phyloP scores from a whole-genome alignment of 331 rosid genomes.

The Rhamnella rubrinervis region DNA sequence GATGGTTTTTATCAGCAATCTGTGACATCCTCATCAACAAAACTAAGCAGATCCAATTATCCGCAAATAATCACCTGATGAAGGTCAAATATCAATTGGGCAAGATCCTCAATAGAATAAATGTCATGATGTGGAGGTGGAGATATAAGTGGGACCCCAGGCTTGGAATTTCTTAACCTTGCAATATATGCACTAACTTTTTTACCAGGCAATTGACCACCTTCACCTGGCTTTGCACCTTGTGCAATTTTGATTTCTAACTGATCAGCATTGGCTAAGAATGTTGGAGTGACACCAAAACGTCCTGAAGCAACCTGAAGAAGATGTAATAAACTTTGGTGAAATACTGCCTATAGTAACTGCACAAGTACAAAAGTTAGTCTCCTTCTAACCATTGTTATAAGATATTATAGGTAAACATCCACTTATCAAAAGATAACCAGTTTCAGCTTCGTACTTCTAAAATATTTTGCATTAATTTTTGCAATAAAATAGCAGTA shows the following conservation, averaged over 20 bases:
- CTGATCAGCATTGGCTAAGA: slow-evolving; percentile 97
- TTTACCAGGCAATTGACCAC: slow-evolving; percentile 98
- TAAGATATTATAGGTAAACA: neutral
- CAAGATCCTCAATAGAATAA: slow-evolving; percentile 99
- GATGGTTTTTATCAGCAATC: slow-evolving; percentile 22
- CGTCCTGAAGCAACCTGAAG: slow-evolving; percentile 99
- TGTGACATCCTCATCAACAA: slow-evolving; percentile 9
- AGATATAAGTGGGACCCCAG: slow-evolving; percentile 99
- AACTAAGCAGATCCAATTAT: slow-evolving; percentile 18
- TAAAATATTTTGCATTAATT: neutral
- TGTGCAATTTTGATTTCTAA: slow-evolving; percentile 97
- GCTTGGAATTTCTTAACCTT: slow-evolving; percentile 96
- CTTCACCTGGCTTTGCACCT: slow-evolving; percentile 99
- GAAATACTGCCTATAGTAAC: slow-evolving; percentile 12
- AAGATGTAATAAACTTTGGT: slow-evolving; percentile 19
- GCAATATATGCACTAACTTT: slow-evolving; percentile 99
- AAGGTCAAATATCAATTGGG: slow-evolving; percentile 95
- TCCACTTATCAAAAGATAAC: slow-evolving; percentile 21
- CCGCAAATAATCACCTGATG: slow-evolving; percentile 75
- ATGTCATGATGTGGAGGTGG: slow-evolving; percentile 99
- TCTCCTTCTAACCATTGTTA: neutral
- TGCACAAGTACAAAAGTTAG: slow-evolving; percentile 2
- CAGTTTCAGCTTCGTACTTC: slow-evolving; percentile 9
- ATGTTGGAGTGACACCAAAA: slow-evolving; percentile 99
- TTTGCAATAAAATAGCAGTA: neutral